Percentiles rank a stretch among this genome's conserved stretches.
These are phyloP conservation scores for Udeniomyces megalosporus DNA, from an alignment of 768 basidiomycete species.

Conservation along the genomic window DNA sequence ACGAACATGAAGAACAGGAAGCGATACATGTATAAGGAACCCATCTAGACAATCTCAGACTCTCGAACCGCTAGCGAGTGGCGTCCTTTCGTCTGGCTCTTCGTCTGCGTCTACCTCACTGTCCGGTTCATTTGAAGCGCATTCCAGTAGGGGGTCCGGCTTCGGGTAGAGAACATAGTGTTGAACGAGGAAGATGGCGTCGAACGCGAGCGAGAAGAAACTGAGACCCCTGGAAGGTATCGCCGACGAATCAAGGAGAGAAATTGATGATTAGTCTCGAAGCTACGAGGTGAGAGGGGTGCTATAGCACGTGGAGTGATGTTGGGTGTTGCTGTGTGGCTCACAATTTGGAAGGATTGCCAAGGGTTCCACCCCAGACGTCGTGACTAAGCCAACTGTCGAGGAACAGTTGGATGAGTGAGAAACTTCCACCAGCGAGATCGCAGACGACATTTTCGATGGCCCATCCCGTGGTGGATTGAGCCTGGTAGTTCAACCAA, in stretches of 20 bases:
- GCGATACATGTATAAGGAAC: neutral
- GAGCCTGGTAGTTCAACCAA: constrained; percentile 28
- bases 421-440: constrained; percentile 8
- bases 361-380: constrained; percentile 24
- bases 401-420: constrained; percentile 23
- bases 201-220: constrained; percentile 25
- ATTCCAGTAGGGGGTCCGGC: no score
- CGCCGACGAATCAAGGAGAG: neutral
- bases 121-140: no score
- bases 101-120: no score
- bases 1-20: neutral
- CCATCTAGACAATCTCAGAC: neutral
- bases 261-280: neutral
- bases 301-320: constrained; percentile 16
- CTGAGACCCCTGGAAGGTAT: constrained; percentile 20
- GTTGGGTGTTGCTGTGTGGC: neutral
- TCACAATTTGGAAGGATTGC: constrained; percentile 25
- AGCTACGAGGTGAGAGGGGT: neutral
- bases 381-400: constrained; percentile 20
- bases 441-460: constrained; percentile 27
- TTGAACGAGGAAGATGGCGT: constrained; percentile 26
- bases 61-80: no score
- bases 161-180: constrained; percentile 27
- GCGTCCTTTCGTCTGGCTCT: no score
- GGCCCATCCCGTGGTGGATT: constrained; percentile 28